phyloP scores from a whole-genome alignment of 2,329 filamentous ascomycete species.

The Pezizomycotina sp. region DNA sequence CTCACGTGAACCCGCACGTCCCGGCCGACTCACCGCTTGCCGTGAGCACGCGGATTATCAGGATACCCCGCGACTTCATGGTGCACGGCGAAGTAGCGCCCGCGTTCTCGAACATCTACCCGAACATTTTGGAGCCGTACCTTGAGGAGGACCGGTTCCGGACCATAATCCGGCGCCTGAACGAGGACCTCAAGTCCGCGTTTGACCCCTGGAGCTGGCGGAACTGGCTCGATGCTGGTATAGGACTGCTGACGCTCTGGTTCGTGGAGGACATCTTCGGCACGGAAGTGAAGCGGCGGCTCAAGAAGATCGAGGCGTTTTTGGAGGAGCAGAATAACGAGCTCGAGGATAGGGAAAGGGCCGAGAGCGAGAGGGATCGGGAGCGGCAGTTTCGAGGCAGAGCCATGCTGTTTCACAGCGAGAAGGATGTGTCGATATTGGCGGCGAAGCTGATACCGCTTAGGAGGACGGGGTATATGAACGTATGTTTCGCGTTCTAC shows the following conservation, averaged over 20 bases:
- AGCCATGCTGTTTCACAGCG: too few species aligned
- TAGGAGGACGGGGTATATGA: constrained; percentile 75
- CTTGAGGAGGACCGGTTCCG: constrained; percentile 78
- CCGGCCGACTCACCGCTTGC: constrained; percentile 59
- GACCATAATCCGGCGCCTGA: constrained; percentile 62
- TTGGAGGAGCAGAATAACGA: constrained; percentile 74
- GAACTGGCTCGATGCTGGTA: constrained; percentile 61
- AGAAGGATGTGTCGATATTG: constrained; percentile 35
- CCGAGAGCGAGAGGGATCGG: constrained; percentile 8
- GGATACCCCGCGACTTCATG: constrained; percentile 84
- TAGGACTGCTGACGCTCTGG: constrained; percentile 80
- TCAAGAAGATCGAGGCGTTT: constrained; percentile 59
- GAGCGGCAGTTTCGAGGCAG: constrained; percentile 35
- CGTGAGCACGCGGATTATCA: constrained; percentile 68
- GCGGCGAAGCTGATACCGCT: constrained; percentile 61
- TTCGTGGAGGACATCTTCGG: constrained; percentile 82
- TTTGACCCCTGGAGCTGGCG: constrained; percentile 63
- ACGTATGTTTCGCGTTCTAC: constrained; percentile 35
- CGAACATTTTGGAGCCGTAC: constrained; percentile 81
- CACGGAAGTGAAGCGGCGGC: constrained; percentile 54
- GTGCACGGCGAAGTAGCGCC: constrained; percentile 75
- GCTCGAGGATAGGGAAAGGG: constrained; percentile 35
- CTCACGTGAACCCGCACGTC: constrained; percentile 84
- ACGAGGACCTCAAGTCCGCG: constrained; percentile 55
- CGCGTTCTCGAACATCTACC: constrained; percentile 87